Conservation (phyloP, 768 basidiomycete species). For the Tephrocybe sp. region DNA sequence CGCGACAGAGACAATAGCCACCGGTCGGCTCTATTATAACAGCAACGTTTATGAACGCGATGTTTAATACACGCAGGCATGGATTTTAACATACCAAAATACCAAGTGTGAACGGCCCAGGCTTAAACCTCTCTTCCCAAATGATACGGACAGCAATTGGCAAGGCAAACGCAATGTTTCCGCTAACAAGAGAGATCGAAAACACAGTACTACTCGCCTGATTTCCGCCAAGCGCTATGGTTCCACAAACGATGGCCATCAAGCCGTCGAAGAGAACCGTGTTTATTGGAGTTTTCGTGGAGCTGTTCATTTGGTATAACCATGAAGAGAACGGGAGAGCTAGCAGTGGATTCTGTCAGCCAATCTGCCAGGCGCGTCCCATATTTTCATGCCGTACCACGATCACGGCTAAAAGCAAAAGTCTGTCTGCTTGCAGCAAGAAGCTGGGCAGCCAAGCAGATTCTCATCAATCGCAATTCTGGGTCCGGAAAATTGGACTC, state of each 20-base stretch:
- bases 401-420: conserved; percentile 70
- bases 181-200: conserved; percentile 38
- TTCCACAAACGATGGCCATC: conserved; percentile 47
- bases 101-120: conserved; percentile 57
- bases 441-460: conserved; percentile 10
- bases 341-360: not conserved
- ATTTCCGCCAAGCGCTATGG: conserved; percentile 57
- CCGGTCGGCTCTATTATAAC: conserved; percentile 39
- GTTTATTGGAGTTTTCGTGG: conserved; percentile 53
- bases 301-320: conserved; percentile 55
- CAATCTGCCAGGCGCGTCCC: not conserved
- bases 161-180: conserved; percentile 50
- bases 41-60: not conserved
- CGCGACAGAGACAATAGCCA: conserved; percentile 42
- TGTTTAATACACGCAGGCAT: not conserved
- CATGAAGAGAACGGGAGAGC: conserved; percentile 62
- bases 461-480: not conserved
- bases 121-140: conserved; percentile 46
- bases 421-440: conserved; percentile 48
- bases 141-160: conserved; percentile 53
- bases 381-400: conserved; percentile 26
- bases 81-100: conserved; percentile 26
- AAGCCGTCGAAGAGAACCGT: conserved; percentile 51
- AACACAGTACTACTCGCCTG: conserved; percentile 62
- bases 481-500: not conserved